Base-by-base conservation (phyloP, 345 rosid genomes). In the Aquilaria yunnanensis region DNA sequence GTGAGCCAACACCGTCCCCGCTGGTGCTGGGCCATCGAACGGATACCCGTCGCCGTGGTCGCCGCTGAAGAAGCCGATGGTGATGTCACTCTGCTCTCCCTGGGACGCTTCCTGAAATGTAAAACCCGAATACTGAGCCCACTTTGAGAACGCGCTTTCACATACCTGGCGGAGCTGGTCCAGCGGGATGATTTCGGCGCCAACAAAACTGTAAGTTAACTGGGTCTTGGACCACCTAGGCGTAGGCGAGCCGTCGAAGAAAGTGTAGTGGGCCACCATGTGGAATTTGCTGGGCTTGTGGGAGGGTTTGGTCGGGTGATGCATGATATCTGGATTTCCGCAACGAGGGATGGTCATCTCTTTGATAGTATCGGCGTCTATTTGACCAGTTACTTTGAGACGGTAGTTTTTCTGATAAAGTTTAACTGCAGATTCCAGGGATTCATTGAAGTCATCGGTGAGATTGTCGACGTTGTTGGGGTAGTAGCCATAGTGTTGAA, bases 401-500 rank as follows among this genome's bases (percentile, higher is more conserved):
- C 70, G 56, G 73, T 52, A 73, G 51, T 73, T 70, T 5, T 47
- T 51, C 33, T 81, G 82, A 69, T 68, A 77, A 1, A 67, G 62
- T 66, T 74, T 74, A 49, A 81, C 9, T 23, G 78, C 81, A 0
- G 60, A 52, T 65, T 78, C 81, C 7, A 74, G 32, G 5, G 4
- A 45, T 6, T 76, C 66, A 23, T 78, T 77, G 14, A 77, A 79
- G 3, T 69, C 62, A 51, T 79, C 71, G n/a, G 62, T 64, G 2
- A 63, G 31, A 3, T 56, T 70, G 29, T 47, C 62, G 3, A 32
- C 14, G 32, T 46, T 32, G 10, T 53, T 46, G 56, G 29, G 50
- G 59, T 77, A 52, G 75, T 82, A 79, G 49, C 81, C 78, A 14
- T 74, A 82, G 0, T 37, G 47, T 8, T 77, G 48, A 10, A 77